Evolutionary conservation across 2,329 filamentous ascomycete species (phyloP).

Genomic region (Fusarium caatingaense): DNA sequence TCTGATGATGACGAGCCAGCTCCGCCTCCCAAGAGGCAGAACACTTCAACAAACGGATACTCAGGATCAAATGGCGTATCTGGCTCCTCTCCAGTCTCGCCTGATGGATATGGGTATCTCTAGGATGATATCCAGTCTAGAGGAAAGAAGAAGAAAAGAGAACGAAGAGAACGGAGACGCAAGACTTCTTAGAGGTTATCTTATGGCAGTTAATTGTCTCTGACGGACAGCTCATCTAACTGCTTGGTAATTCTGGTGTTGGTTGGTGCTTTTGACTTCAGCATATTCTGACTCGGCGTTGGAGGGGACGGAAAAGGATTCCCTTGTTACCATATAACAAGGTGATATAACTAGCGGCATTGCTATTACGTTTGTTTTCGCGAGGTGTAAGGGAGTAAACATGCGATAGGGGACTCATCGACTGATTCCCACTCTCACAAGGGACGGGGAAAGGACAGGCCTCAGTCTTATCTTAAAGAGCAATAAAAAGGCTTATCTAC

Average conservation of each 20-base stretch:
- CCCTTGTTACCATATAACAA: slow-evolving; percentile 40
- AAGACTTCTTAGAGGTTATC: slow-evolving; percentile 29
- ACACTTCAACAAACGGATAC: slow-evolving; percentile 44
- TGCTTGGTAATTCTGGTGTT: slow-evolving; percentile 37
- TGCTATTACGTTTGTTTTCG: slow-evolving; percentile 37
- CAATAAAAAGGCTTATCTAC: background rate
- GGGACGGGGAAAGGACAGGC: background rate
- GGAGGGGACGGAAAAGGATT: slow-evolving; percentile 48
- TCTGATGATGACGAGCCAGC: slow-evolving; percentile 62
- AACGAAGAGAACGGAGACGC: slow-evolving; percentile 24
- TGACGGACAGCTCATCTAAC: background rate
- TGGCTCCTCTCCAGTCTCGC: slow-evolving; percentile 40
- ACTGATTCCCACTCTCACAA: background rate
- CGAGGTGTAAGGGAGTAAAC: slow-evolving; percentile 35
- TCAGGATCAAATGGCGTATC: slow-evolving; percentile 33
- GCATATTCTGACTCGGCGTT: slow-evolving; percentile 43
- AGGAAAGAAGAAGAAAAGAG: slow-evolving; percentile 24
- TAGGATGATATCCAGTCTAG: slow-evolving; percentile 36
- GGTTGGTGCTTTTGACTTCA: slow-evolving; percentile 37
- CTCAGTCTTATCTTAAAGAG: background rate
- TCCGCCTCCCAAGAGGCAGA: slow-evolving; percentile 62
- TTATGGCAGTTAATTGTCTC: slow-evolving; percentile 1
- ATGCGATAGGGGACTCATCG: background rate
- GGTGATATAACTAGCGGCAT: slow-evolving; percentile 34
- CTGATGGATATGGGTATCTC: slow-evolving; percentile 31